A percentile compares a stretch with the other conserved stretches of the same genome.
Evolutionary conservation across 2,329 filamentous ascomycete genomes (phyloP).

Genomic region (Leptographium galeiforme): DNA sequence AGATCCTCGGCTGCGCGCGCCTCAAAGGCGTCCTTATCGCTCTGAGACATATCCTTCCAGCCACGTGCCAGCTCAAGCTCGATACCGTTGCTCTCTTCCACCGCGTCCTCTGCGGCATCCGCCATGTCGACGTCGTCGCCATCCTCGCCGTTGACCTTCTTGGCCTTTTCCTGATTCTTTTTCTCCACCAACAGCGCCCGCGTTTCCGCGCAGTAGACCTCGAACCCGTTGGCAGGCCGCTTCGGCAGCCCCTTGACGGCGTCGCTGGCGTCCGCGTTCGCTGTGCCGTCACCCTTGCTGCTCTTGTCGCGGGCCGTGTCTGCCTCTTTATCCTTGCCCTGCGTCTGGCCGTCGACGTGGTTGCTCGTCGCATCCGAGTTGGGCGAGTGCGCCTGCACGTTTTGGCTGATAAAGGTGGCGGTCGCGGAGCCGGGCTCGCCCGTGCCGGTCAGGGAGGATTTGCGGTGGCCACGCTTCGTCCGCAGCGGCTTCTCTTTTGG

Average conservation of each 20-base stretch:
- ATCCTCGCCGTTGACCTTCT: slow-evolving; percentile 17
- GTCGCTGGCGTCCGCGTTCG: slow-evolving; percentile 16
- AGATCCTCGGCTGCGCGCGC: slow-evolving; percentile 26
- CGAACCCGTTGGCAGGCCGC: slow-evolving; percentile 35
- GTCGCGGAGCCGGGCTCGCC: slow-evolving; percentile 26
- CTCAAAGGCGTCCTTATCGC: slow-evolving; percentile 35
- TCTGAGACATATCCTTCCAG: slow-evolving; percentile 40
- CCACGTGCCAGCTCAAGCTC: slow-evolving; percentile 41
- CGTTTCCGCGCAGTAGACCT: slow-evolving; percentile 39
- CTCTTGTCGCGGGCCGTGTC: not conserved
- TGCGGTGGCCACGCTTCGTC: slow-evolving; percentile 59
- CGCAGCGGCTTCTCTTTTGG: slow-evolving; percentile 67
- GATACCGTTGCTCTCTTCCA: slow-evolving; percentile 18
- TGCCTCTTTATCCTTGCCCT: not conserved
- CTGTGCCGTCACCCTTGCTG: slow-evolving; percentile 18
- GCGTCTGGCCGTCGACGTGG: slow-evolving; percentile 23
- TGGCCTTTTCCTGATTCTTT: slow-evolving; percentile 10
- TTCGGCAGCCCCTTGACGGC: not conserved
- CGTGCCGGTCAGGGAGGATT: slow-evolving; percentile 36
- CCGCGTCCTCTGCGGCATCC: slow-evolving; percentile 5
- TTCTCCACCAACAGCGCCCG: slow-evolving; percentile 30
- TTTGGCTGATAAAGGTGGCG: slow-evolving; percentile 33
- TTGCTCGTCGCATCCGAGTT: slow-evolving; percentile 41
- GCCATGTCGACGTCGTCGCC: slow-evolving; percentile 25
- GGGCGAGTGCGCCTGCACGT: slow-evolving; percentile 31